Evolutionary conservation across 2,329 filamentous ascomycete genomes (phyloP).

Genomic region (Penicillium sp.): DNA sequence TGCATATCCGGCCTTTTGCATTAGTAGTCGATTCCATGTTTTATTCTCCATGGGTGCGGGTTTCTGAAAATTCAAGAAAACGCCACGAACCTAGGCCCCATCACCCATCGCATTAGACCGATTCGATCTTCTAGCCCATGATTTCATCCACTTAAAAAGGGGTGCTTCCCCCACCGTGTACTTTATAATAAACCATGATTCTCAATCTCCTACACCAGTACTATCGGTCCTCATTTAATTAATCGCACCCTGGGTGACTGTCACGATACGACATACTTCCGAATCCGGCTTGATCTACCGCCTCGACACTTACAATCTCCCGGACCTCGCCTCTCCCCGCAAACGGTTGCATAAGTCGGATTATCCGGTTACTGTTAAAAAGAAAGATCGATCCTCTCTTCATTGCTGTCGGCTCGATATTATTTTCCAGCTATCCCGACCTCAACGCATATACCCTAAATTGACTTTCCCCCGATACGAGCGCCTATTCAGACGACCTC

Average conservation of each 20-base stretch:
- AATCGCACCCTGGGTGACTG: not conserved
- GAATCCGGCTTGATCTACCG: slow-evolving; percentile 5
- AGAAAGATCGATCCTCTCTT: too few relatives aligned
- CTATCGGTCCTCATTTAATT: not conserved
- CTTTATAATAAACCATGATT: not conserved
- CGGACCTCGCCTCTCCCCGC: slow-evolving; percentile 2
- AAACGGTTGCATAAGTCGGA: slow-evolving; percentile 8
- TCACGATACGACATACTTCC: not conserved
- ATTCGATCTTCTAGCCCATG: not conserved
- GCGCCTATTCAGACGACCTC: not conserved
- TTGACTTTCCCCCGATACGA: not conserved
- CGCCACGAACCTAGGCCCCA: slow-evolving; percentile 6
- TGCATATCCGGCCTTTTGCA: slow-evolving; percentile 5
- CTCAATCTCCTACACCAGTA: not conserved
- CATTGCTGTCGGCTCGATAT: too few relatives aligned
- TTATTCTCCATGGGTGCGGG: too few relatives aligned
- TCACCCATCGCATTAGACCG: not conserved
- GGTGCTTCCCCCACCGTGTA: not conserved
- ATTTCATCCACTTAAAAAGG: slow-evolving; percentile 1
- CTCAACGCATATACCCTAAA: not conserved
- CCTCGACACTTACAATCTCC: not conserved
- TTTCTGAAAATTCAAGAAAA: slow-evolving; percentile 1
- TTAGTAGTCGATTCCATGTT: too few relatives aligned
- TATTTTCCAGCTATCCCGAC: too few relatives aligned
- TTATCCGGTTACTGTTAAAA: slow-evolving; percentile 1